A percentile compares a stretch with the other conserved stretches of the same genome.
phyloP scores from a whole-genome alignment of 2,329 filamentous ascomycete genomes.

The Apiospora koreana region DNA sequence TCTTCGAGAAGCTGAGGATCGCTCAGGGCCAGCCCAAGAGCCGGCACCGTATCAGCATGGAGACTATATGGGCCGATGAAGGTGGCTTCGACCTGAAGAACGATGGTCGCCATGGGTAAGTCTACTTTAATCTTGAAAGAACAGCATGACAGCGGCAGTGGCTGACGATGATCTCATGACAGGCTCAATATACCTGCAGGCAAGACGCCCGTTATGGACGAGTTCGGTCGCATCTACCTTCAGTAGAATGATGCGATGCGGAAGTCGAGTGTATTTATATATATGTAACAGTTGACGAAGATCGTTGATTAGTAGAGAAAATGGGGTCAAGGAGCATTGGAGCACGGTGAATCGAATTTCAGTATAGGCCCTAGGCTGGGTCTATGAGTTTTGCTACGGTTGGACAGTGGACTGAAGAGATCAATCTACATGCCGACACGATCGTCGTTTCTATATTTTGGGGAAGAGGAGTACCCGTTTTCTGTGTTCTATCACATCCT shows the following conservation, averaged over 20 bases:
- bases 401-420: neutral
- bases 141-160: neutral
- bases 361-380: neutral
- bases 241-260: neutral
- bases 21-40: conserved; percentile 53
- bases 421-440: neutral
- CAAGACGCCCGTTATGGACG: conserved; percentile 9
- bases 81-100: conserved; percentile 11
- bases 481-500: neutral
- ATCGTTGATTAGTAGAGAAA: neutral
- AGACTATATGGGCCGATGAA: conserved; percentile 28
- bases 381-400: neutral
- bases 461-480: neutral
- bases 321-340: neutral
- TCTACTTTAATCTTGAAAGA: neutral
- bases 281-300: neutral
- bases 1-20: conserved; percentile 61
- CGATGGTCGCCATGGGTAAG: conserved; percentile 11
- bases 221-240: conserved; percentile 9
- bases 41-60: conserved; percentile 51
- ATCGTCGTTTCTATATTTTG: neutral
- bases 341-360: neutral
- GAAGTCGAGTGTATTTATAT: neutral
- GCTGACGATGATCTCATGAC: neutral
- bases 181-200: conserved; percentile 1